Evolutionary conservation across 805 yeast species (phyloP), one percentile per base, ranked within the genome.

Genomic region (Metschnikowia matae): DNA sequence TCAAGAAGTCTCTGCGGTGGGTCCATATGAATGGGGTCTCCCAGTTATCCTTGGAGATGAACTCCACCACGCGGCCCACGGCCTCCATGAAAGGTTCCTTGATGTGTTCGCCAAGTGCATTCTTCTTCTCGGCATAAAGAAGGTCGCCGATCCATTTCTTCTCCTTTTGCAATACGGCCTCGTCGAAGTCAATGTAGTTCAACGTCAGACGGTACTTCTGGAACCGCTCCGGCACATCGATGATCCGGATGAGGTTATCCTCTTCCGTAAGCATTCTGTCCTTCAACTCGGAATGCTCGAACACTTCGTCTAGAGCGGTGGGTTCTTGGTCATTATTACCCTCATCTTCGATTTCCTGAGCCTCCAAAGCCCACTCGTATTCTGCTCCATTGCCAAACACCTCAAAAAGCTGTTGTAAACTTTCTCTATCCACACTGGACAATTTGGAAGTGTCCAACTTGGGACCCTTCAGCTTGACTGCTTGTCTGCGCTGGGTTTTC

Each of bases 351-450:
- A 75, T 77, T 54, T 80, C 83, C 69, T 91, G 97, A 29, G 89
- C 94, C 62, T 89, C 97, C 49, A 94, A 74, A 11, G 99, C 99
- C 98, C 99, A 94, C 50, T 89, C 97, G 68, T 94, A 94, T 63
- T 92, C 97, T 56, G 84, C 90, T 46, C 99, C 99, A 66, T 90
- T 95, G 57, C 99, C 99, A 65, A 94, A 94, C 13, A 94, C 89
- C 65, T 94, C 99, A 62, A 84, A 90, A 63, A 94, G 80, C 67
- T 92, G 97, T 62, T 89, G 94, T 56, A 92, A 80, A 65, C 89
- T 88, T 61, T 94, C 98, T 49, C 94, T 85, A 60, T 94, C 96
- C 71, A 61, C 88, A 78, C 54, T 80, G 0, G 85, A 75, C 38
- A 82, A 71, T 57, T 81, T 81, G 4, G 82, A 73, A 11, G 86